phyloP scores from a whole-genome alignment of 1,284 basidiomycete genomes.

The Xerocomus amazonicus region DNA sequence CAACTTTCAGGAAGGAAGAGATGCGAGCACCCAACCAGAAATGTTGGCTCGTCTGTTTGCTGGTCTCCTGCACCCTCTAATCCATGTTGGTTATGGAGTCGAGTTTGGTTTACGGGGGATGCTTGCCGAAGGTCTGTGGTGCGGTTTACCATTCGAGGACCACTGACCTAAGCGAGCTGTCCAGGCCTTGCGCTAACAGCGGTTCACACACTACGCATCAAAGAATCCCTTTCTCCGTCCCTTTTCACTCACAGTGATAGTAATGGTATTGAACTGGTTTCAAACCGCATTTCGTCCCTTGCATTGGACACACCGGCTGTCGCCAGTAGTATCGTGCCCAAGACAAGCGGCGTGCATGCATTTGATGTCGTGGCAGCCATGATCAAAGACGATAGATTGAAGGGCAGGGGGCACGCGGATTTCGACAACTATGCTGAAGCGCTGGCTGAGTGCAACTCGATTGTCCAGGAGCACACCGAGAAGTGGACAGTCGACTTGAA shows the following conservation, averaged over 20 bases:
- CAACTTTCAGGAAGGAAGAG: constrained; percentile 37
- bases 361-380: constrained; percentile 31
- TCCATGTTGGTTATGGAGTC: constrained; percentile 30
- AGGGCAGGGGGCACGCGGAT: background rate
- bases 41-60: constrained; percentile 28
- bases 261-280: background rate
- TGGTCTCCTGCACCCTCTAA: constrained; percentile 26
- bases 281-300: constrained; percentile 7
- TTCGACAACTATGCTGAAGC: background rate
- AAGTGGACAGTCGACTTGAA: constrained; percentile 26
- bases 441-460: constrained; percentile 1
- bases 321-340: background rate
- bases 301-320: constrained; percentile 5
- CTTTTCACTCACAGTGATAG: constrained; percentile 4
- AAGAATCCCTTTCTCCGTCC: constrained; percentile 22
- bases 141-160: background rate
- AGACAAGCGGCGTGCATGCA: constrained; percentile 17
- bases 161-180: background rate
- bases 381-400: constrained; percentile 24
- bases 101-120: constrained; percentile 34
- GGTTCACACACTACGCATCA: constrained; percentile 9
- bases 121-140: constrained; percentile 27
- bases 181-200: constrained; percentile 29
- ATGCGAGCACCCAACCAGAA: constrained; percentile 18
- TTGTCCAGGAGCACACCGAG: constrained; percentile 17